A percentile compares a stretch with the other conserved stretches of the same genome.
phyloP scores from a whole-genome alignment of 202 grass and related monocot genomes.

The Schoenoplectus triqueter region DNA sequence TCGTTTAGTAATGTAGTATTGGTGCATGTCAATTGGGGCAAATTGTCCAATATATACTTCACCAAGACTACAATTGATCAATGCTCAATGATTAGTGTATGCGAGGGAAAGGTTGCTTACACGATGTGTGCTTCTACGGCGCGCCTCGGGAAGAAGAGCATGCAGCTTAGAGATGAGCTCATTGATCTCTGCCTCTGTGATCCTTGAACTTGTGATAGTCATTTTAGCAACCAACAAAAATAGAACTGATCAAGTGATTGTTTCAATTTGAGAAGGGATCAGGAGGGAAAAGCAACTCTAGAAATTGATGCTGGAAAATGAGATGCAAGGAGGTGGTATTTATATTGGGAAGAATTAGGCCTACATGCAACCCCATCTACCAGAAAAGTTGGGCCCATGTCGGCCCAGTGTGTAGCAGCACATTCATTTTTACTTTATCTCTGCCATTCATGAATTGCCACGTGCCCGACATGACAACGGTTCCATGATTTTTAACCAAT shows the following conservation, averaged over 20 bases:
- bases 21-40: not conserved
- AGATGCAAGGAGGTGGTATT: conserved; percentile 29
- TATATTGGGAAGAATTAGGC: conserved; percentile 26
- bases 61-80: no score
- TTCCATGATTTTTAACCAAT: not conserved
- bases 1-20: not conserved
- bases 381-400: conserved; percentile 35
- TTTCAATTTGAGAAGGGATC: not conserved
- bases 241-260: not conserved
- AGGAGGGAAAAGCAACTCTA: conserved; percentile 16
- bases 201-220: conserved; percentile 21
- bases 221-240: conserved; percentile 3
- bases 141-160: conserved; percentile 62
- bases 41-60: no score
- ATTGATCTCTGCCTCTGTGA: conserved; percentile 68
- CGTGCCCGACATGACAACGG: conserved; percentile 29
- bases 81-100: no score
- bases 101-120: conserved; percentile 35
- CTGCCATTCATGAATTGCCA: not conserved
- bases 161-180: conserved; percentile 80
- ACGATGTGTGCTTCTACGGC: conserved; percentile 46
- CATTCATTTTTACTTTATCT: conserved; percentile 15
- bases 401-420: conserved; percentile 24
- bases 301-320: conserved; percentile 34
- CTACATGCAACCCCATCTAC: conserved; percentile 32